phyloP scores from a whole-genome alignment of 176 grass and related monocot species.

The Carex myosuroides region DNA sequence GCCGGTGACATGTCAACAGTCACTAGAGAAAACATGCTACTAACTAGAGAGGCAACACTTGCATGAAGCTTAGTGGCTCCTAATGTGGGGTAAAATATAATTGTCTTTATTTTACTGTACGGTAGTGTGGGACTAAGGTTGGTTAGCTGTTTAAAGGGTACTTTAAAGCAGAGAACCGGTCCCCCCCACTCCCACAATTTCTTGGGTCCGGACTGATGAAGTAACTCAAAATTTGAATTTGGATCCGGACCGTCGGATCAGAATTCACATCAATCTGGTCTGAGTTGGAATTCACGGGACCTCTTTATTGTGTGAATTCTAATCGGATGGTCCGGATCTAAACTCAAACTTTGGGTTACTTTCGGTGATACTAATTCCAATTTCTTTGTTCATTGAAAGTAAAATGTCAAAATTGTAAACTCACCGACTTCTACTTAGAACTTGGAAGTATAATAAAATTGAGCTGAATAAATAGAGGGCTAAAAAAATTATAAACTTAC shows the following conservation, averaged over 20 bases:
- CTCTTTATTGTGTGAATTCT: too few species aligned
- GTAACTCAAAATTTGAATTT: too few species aligned
- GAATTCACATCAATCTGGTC: too few species aligned
- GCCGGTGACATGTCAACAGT: neutral
- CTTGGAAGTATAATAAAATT: neutral
- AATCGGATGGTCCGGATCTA: too few species aligned
- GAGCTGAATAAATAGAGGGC: neutral
- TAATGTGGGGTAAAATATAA: neutral
- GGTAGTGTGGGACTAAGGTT: neutral
- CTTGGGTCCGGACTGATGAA: too few species aligned
- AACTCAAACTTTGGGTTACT: too few species aligned
- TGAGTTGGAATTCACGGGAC: too few species aligned
- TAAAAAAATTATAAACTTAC: too few species aligned
- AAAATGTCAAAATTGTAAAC: neutral
- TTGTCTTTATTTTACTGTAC: neutral
- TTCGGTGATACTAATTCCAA: too few species aligned
- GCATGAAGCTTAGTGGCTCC: neutral
- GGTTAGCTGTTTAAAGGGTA: neutral
- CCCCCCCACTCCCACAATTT: neutral
- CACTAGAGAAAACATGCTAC: neutral
- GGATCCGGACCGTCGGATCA: too few species aligned
- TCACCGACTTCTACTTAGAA: neutral
- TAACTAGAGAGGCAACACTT: neutral
- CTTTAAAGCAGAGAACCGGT: neutral
- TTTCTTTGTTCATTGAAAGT: neutral